A percentile compares a stretch with the other conserved stretches of the same genome.
Conservation (phyloP, 1,139 yeast species). For the Spencermartinsiella ligniputridi region DNA sequence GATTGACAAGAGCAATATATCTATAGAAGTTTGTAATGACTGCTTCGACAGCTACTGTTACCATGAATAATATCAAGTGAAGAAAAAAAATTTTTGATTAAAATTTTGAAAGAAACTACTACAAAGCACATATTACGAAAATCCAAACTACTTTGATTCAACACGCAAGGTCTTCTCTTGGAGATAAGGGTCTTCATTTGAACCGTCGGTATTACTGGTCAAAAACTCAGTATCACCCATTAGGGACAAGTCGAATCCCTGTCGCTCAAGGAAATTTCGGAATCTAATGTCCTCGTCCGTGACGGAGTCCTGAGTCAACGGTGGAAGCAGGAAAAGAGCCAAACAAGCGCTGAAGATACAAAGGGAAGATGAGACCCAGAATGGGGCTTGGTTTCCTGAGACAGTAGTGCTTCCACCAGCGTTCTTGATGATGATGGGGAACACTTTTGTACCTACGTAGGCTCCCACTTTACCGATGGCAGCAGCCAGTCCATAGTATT, state of each 20-base stretch:
- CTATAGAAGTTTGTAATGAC: slow-evolving; percentile 62
- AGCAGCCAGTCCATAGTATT: slow-evolving; percentile 86
- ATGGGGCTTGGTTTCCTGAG: slow-evolving; percentile 67
- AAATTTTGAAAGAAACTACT: not conserved
- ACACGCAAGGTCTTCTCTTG: not conserved
- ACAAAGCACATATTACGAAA: not conserved
- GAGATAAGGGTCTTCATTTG: not conserved
- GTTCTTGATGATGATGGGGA: slow-evolving; percentile 64
- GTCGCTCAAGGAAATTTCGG: slow-evolving; percentile 49
- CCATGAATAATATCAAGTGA: not conserved
- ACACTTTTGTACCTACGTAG: slow-evolving; percentile 82
- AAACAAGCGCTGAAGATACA: slow-evolving; percentile 68
- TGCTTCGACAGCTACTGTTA: slow-evolving; percentile 76
- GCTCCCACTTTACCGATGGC: slow-evolving; percentile 91
- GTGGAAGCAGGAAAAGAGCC: slow-evolving; percentile 69
- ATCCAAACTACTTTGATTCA: not conserved
- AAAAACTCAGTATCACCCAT: slow-evolving; percentile 25
- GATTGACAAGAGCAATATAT: slow-evolving; percentile 62
- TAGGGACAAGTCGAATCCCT: slow-evolving; percentile 32
- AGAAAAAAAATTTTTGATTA: not conserved
- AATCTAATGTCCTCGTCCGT: slow-evolving; percentile 71
- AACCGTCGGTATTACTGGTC: slow-evolving; percentile 1
- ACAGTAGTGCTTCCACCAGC: slow-evolving; percentile 44
- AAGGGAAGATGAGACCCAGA: slow-evolving; percentile 73
- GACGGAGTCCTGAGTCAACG: slow-evolving; percentile 79